Conservation (phyloP, 768 basidiomycete genomes). For the Xerocomus brunneocitrinus region DNA sequence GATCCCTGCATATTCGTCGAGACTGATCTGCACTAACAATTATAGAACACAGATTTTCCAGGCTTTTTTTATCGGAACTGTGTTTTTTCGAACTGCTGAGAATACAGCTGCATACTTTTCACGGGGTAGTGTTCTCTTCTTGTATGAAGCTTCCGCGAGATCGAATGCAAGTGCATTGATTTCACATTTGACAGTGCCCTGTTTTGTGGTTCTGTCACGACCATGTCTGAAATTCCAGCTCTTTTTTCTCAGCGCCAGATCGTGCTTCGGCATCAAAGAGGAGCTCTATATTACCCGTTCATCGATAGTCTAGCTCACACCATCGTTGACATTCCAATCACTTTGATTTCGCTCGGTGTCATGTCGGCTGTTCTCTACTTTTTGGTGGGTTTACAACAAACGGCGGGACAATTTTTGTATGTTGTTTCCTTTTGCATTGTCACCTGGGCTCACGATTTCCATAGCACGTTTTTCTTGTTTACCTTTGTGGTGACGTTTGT, state of each 20-base stretch:
- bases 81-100: constrained; percentile 39
- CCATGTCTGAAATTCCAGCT: constrained; percentile 50
- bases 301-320: constrained; percentile 41
- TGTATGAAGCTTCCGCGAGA: constrained; percentile 37
- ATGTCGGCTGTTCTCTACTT: constrained; percentile 16
- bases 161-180: background rate
- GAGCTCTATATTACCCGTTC: constrained; percentile 48
- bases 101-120: constrained; percentile 38
- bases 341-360: constrained; percentile 15
- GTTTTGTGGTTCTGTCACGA: constrained; percentile 49
- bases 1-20: constrained; percentile 1
- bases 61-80: constrained; percentile 26
- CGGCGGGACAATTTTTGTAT: constrained; percentile 19
- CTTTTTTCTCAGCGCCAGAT: constrained; percentile 43
- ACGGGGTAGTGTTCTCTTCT: constrained; percentile 76
- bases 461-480: constrained; percentile 54
- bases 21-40: background rate
- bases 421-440: constrained; percentile 9
- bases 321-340: constrained; percentile 44
- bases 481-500: constrained; percentile 49
- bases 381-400: constrained; percentile 16
- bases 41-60: constrained; percentile 34
- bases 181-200: constrained; percentile 33
- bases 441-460: constrained; percentile 31
- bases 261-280: constrained; percentile 38